These are phyloP conservation scores for Candida piceae DNA, from an alignment of 805 yeast species.

Conservation along the genomic window DNA sequence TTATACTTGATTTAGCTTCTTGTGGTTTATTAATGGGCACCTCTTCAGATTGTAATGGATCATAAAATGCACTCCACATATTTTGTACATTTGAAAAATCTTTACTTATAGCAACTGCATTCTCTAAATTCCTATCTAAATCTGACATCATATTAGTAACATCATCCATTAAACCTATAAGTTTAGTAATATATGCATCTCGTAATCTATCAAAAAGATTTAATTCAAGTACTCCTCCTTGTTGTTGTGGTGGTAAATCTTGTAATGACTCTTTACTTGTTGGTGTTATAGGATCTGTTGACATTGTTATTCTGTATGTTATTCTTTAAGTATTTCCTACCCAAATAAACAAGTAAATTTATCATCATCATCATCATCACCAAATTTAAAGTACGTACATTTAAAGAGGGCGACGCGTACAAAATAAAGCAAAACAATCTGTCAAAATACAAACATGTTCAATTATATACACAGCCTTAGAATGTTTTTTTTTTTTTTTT, in stretches of 20 bases:
- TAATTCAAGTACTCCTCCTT: neutral
- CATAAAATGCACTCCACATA: slow-evolving; percentile 21
- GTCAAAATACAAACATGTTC: neutral
- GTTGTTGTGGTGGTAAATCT: neutral
- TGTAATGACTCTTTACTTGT: neutral
- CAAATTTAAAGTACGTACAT: neutral
- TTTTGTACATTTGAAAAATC: slow-evolving; percentile 15
- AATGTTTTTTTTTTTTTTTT: too few species aligned
- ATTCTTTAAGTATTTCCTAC: too few species aligned
- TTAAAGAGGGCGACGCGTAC: neutral
- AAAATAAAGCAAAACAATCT: neutral
- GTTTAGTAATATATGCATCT: slow-evolving; percentile 15
- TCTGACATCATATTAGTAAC: slow-evolving; percentile 15
- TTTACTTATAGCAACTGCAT: slow-evolving; percentile 18
- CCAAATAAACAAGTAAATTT: too few species aligned
- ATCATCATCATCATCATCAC: neutral
- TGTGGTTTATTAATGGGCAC: too few species aligned
- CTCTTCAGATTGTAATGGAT: slow-evolving; percentile 15
- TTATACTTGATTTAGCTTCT: too few species aligned
- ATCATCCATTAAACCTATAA: slow-evolving; percentile 17
- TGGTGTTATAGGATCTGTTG: neutral
- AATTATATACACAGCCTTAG: neutral
- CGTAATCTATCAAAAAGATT: slow-evolving; percentile 15
- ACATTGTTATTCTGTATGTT: slow-evolving; percentile 4
- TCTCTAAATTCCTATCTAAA: slow-evolving; percentile 17